Base-by-base conservation (phyloP, 1,284 basidiomycete genomes). In the Trichosporon coremiiforme region DNA sequence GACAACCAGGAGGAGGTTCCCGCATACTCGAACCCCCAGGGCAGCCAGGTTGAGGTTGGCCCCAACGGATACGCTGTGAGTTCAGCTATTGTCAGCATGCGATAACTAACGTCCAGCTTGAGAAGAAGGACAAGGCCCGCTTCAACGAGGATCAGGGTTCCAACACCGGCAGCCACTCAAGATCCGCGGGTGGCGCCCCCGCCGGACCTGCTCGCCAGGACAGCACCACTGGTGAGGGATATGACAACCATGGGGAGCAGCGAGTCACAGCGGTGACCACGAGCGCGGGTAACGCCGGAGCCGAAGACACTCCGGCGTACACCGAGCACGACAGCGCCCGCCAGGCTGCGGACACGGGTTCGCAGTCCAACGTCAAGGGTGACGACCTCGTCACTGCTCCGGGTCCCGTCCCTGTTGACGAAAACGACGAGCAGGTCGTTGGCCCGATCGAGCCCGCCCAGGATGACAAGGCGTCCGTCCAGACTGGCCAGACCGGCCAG, bases 61-160 rank as follows among this genome's bases (percentile, higher is more conserved):
- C 83, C 86, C 68, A 89, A 90, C 79, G 93, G 91, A 65, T 93
- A 91, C 80, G 84, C 88, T 73, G 91, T 94, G 77, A 84, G 90
- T 86, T 7, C 6, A n/a, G 10, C 2, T 9, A 47, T 10, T 12
- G 22, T 25, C 25, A 25, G 25, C 25, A 25, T 25, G 25, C 12
- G 36, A 41, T 25, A 60, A 17, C 55, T 62, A 20, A 64, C 50
- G 10, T 38, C 2, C 72, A 82, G 82, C 73, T 83, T 60, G 81
- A 82, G 66, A 83, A 83, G 77, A 81, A 82, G 76, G 75, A 75
- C 31, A 73, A 76, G 71, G 76, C 77, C 25, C 71, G 74, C 66
- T 74, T 77, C 60, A 20, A 66, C 65, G 65, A 66, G 33, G 50
- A 50, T n/a, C 63, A 64, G 36, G 63, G 57, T 33, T 31, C 57